Base-by-base conservation (phyloP, 768 basidiomycete genomes). In the Melanogaster broomeanus region DNA sequence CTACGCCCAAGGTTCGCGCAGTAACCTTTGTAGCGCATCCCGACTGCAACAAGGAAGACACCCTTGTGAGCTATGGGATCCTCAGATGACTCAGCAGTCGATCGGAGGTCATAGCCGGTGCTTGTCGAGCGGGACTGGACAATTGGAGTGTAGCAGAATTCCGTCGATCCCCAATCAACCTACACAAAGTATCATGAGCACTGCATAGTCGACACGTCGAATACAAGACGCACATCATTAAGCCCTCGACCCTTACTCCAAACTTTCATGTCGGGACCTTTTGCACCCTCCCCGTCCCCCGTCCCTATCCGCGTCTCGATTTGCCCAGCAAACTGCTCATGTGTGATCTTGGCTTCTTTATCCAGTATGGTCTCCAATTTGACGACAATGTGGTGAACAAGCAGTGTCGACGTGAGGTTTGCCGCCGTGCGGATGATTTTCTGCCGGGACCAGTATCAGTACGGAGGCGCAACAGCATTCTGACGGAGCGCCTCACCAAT, bases 131-230 rank as follows among this genome's bases (percentile, higher is more conserved):
- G 88, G 6, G 95, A 98, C 59, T 98, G 96, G 64, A 98, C 91
- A 67, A 98, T 95, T 2, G 96, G 94, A 3, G 90, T 83, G 69
- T 96, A 98, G 59, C 90, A 90, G 71, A 95, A 96, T 69, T 99
- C 97, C 6, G 89, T 87, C 3, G 85, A 80, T n/a, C 77, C 74
- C 83, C 90, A 96, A 65, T 99, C 93, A 49, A 93, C 79, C 91
- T 97, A 61, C 13, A 51, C 45, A 35, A 48, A 3, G 50, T 16
- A 16, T 41, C 42, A 54, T 52, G 50, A 45, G 52, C 33, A 49
- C 28, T 38, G 45, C 35, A 44, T 51, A 15, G 30, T 35, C 22
- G 42, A 7, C 28, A 24, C 45, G 25, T 28, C 19, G 35, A 49
- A 24, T 34, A 39, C 34, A 33, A 47, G 28, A 77, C 89, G 61